Evolutionary conservation across 179 eudicot genomes (phyloP).

Genomic region (Carnegiea gigantea): DNA sequence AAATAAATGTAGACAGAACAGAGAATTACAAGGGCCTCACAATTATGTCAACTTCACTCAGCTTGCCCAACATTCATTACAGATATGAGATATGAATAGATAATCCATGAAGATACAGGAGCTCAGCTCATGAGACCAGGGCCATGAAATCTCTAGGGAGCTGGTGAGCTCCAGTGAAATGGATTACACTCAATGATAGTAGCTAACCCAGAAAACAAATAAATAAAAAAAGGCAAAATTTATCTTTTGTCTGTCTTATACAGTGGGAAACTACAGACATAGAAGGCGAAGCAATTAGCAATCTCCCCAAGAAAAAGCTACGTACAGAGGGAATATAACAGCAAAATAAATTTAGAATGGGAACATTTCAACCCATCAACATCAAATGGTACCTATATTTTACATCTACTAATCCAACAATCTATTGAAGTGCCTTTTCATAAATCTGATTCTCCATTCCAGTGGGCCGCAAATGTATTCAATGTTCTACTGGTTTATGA

Average conservation of each 20-base stretch:
- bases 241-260: not conserved
- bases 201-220: no score
- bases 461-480: conserved; percentile 7
- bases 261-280: not conserved
- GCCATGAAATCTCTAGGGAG: not conserved
- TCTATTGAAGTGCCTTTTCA: conserved; percentile 15
- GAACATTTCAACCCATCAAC: not conserved
- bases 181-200: not conserved
- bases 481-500: conserved; percentile 21
- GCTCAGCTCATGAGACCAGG: not conserved
- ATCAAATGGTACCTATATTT: not conserved
- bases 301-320: conserved; percentile 9
- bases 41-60: not conserved
- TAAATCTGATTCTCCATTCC: not conserved
- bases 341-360: not conserved
- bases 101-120: no score
- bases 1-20: no score
- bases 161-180: not conserved
- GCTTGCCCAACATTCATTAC: no score
- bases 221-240: not conserved
- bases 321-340: not conserved
- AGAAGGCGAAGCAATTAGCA: not conserved
- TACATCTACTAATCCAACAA: conserved; percentile 18
- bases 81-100: no score
- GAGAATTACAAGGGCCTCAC: no score